Evolutionary conservation across 2,329 filamentous ascomycete species (phyloP).

Genomic region (Colletotrichum higginsianum): DNA sequence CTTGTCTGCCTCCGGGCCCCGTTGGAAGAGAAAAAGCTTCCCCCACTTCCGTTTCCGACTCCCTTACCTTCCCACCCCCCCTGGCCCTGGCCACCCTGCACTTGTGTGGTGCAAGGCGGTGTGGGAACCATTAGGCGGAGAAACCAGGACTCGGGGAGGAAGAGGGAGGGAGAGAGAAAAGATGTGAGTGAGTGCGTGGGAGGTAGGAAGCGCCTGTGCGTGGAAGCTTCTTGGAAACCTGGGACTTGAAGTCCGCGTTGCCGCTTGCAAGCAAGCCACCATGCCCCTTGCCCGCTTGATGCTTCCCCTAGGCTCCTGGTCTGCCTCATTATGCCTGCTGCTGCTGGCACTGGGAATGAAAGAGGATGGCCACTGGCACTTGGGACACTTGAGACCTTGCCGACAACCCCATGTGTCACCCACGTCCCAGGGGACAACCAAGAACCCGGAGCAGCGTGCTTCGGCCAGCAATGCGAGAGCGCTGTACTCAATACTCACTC

Average conservation of each 20-base stretch:
- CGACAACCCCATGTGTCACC: constrained; percentile 41
- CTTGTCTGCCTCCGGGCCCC: constrained; percentile 27
- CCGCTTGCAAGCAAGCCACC: constrained; percentile 14
- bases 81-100: constrained; percentile 23
- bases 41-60: constrained; percentile 35
- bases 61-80: constrained; percentile 26
- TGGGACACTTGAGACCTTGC: constrained; percentile 35
- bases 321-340: constrained; percentile 29
- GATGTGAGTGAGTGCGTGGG: not conserved
- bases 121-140: constrained; percentile 26
- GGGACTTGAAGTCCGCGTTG: constrained; percentile 27
- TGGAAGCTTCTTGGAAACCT: constrained; percentile 23
- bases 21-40: constrained; percentile 17
- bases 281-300: constrained; percentile 28
- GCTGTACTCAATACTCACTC: constrained; percentile 29
- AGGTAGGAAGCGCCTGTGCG: not conserved
- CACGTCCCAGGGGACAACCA: constrained; percentile 41
- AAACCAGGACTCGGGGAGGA: not conserved
- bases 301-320: constrained; percentile 16
- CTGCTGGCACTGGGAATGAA: constrained; percentile 8
- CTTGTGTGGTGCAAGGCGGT: constrained; percentile 39
- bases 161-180: constrained; percentile 2
- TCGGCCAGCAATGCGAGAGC: constrained; percentile 28
- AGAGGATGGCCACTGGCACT: constrained; percentile 20
- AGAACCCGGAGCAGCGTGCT: constrained; percentile 37